Evolutionary conservation across 169 alveolate genomes (phyloP), one percentile per base, ranked within the genome.

Genomic region (Plasmodium fragile): DNA sequence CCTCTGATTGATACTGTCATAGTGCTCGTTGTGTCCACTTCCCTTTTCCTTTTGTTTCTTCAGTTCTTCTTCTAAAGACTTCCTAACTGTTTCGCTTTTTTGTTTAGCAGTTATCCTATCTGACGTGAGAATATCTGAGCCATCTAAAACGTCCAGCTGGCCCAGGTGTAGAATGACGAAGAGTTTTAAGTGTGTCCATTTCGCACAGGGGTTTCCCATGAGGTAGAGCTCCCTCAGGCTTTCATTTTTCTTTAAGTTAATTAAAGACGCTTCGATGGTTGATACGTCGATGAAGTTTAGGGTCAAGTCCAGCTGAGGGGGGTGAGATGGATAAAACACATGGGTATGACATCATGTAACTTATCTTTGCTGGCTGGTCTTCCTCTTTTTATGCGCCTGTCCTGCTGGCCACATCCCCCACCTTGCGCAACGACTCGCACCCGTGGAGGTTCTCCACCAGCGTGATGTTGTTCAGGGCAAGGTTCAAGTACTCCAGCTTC

Each of bases 161-260:
- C 96, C 97, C 1, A 97, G 93, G 30, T 92, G 91, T 2, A 97
- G 97, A 10, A 97, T 94, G 1, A 96, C 92, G 82, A 95, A 96
- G 8, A 93, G 95, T 75, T 95, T 95, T 82, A 93, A 96, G 22
- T 95, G 95, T 65, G 89, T 75, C 98, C 98, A 98, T 82, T 92
- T 96, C 41, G 97, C 95, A 65, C 98, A 96, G 22, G 98, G 99
- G 92, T 98, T 98, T 28, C 99, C 99, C 71, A 98, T 97, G 5
- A 98, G 77, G 87, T 96, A 97, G 3, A 97, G 92, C 83, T 98
- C 98, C 73, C 94, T 95, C 13, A 97, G 53, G 43, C 93, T 77
- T 36, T 89, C 95, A 45, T 95, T 96, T 75, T 93, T 94, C 34
- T 96, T 83, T 18, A 97, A 82, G 90, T 97, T 92, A 18, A 92